A percentile compares a stretch with the other conserved stretches of the same genome.
phyloP scores from a whole-genome alignment of 129 eudicot genomes.

The Centella asiatica region DNA sequence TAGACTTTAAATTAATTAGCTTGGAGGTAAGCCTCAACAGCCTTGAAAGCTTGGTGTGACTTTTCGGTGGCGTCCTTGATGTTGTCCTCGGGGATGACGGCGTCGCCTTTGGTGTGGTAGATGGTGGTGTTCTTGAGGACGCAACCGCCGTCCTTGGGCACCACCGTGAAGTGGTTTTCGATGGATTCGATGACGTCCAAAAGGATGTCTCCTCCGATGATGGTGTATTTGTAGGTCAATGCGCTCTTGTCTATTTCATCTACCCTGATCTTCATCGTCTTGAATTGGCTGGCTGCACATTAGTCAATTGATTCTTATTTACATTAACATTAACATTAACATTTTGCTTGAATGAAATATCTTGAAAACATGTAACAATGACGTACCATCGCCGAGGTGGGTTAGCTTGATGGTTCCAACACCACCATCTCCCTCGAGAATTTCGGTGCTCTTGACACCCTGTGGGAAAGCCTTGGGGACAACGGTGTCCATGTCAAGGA shows the following conservation, averaged over 20 bases:
- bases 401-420: slow-evolving; percentile 12
- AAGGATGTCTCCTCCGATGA: slow-evolving; percentile 1
- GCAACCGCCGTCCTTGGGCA: neutral
- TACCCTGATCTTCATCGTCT: neutral
- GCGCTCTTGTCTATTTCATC: neutral
- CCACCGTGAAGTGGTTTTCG: neutral
- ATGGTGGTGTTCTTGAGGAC: neutral
- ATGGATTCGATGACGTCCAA: slow-evolving; percentile 4
- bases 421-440: slow-evolving; percentile 16
- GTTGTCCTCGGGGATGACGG: slow-evolving; percentile 2
- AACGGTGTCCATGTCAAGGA: slow-evolving; percentile 9
- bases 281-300: neutral
- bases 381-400: slow-evolving; percentile 8
- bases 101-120: neutral
- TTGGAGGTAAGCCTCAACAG: slow-evolving; percentile 15
- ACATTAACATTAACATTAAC: too few relatives aligned
- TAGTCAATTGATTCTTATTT: too few relatives aligned
- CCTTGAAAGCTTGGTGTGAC: slow-evolving; percentile 1
- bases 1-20: slow-evolving; percentile 1
- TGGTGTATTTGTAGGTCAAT: slow-evolving; percentile 1
- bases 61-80: neutral
- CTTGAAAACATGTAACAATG: too few relatives aligned
- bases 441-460: slow-evolving; percentile 1
- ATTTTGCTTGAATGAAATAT: too few relatives aligned
- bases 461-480: slow-evolving; percentile 16